Evolutionary conservation across 2,329 filamentous ascomycete genomes (phyloP), one percentile per base, ranked within the genome.

Genomic region (Beauveria caledonica): DNA sequence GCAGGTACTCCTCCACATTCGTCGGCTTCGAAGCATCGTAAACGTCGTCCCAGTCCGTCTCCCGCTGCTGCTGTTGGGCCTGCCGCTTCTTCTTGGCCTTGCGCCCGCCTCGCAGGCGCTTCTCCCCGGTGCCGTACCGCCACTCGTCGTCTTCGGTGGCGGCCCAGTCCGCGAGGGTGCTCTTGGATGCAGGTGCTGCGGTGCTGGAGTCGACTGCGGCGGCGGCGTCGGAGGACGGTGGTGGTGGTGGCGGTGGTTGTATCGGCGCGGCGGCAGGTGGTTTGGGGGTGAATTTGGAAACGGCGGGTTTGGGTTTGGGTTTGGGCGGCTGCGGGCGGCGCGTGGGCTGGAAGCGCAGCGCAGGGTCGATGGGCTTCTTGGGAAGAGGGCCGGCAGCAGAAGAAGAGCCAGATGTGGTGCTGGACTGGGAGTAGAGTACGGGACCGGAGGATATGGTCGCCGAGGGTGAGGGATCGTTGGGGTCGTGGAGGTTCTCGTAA

Each of bases 21-120:
- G 90, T 95, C 9, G 92, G 92, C 44, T 89, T 79, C 11, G 87
- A 79, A 1, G 91, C 90, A 68, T 96, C 92, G 71, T 96, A 97
- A 25, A 94, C 83, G 70, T 95, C 91, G 71, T 96, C 89, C 92
- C 92, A 97, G 69, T 96, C 87, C n/a, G 83, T 85, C 70, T 85
- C 81, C 56, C 80, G 73, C 51, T 79, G 77, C 6, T 84, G 21
- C 13, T 25, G 80, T 39, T 80, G 73, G 51, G 78, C 77, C 8
- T 84, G 78, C 62, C 85, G 81, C 67, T 84, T 82, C 72, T 86
- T 87, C 79, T 89, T 89, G 73, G 88, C 87, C 74, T 89, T 91
- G 62, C 90, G 86, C 46, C 90, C 89, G 60, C 90, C 90, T 54
- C 90, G 85, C 69, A 89, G 85, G 60, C 86, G 83, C 74, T 89